Base-by-base conservation (phyloP, 176 grass and related monocot species). In the Oryza glumipatula region DNA sequence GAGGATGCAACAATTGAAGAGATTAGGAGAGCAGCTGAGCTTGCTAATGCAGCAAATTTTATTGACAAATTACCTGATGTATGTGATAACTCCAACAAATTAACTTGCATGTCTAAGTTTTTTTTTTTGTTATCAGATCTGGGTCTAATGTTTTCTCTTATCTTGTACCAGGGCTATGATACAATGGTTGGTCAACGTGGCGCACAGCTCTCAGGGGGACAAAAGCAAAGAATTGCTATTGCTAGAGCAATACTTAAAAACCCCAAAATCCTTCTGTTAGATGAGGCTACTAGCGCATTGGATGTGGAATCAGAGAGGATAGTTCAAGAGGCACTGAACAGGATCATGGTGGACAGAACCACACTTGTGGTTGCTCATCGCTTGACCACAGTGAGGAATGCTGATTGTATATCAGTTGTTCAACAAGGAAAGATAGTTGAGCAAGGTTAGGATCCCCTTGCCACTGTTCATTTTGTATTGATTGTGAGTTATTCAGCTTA, bases 201-300 rank as follows among this genome's bases (percentile, higher is more conserved):
- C 81, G 90, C 88, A 36, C 94, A 97, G 64, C 85, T 97, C 30
- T 97, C 94, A 36, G 94, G 94, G 3, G 94, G 94, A 14, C 94
- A 97, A 72, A 97, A 97, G 80, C 94, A 97, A 72, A 94, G 92
- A 80, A 85, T 97, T 51, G 92, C 94, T 36, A 94, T 97, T 66
- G 94, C 94, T 60, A 94, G 94, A 83, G 94, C 94, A 46, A 90
- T 97, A 64, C 47, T 97, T 36, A 97, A 97, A 79, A 86, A 94
- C 35, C 94, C 94, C 1, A 90, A 81, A 83, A 97, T 97, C 54
- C 86, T 97, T 67, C 76, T 97, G 39, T 86, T 97, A 86, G 94
- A 97, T 85, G 94, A 94, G 73, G 94, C 94, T 68, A 97, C 94
- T 63, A 97, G 94, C 12, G 94, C 94, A 80, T 72, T 97, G 86